Base-by-base conservation (phyloP, 1,284 basidiomycete genomes). In the Entoloma clypeatum region DNA sequence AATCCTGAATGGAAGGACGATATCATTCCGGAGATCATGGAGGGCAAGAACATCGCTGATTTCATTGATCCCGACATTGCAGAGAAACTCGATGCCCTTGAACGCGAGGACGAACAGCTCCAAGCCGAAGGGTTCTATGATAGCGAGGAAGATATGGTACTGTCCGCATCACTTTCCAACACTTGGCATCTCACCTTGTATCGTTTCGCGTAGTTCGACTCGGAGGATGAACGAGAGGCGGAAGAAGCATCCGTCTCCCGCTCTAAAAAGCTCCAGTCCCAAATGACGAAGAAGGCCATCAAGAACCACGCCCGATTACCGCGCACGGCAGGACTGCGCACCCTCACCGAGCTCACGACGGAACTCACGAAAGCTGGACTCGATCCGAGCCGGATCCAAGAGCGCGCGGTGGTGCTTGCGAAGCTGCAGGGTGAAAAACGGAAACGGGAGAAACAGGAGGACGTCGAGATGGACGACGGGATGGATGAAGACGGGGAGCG, bases 51-150 rank as follows among this genome's bases (percentile, higher is more conserved):
- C 70, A 72, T 99, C 43, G 94, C 94, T 27, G 95, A 99, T 74
- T 99, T 99, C 56, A 89, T 99, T 65, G 96, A 99, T 64, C 89
- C 93, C n/a, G 96, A 99, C 59, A 99, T 99, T 52, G 81, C 83
- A 28, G 92, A 94, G 66, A 94, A 92, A 67, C 82, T 99, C 44
- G 95, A 98, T 60, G 95, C 92, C 7, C 81, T 99, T 40, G 96
- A 99, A 69, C 81, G 89, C 26, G 95, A 99, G 62, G 95, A 99
- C 67, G 95, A 97, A 68, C 81, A 79, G 57, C 76, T 99, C 19
- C 78, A 93, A 61, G 86, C 84, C 1, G 91, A 98, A 59, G 96
- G 95, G 4, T 98, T 92, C 74, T 99, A 99, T 65, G 90, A 91
- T 33, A 81, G 74, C 46, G 91, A 90, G 41, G 87, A 87, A 43